phyloP scores from a whole-genome alignment of 257 asterid species.

The Solanum tarijense region DNA sequence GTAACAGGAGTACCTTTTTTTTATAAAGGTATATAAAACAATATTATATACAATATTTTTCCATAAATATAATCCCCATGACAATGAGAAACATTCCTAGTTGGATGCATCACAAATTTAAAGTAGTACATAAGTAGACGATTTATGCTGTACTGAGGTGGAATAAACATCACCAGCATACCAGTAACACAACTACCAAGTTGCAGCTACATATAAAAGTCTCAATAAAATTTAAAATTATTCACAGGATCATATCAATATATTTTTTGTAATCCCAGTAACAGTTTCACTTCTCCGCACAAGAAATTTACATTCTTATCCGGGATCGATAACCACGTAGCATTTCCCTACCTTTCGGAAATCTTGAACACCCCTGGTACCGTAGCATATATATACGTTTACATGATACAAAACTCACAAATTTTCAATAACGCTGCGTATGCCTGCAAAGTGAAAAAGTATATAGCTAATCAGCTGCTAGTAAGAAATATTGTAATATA shows the following conservation, averaged over 20 bases:
- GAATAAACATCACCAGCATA: background rate
- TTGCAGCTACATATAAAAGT: background rate
- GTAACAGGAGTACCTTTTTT: background rate
- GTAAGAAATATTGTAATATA: background rate
- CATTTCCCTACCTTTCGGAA: background rate
- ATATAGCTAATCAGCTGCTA: background rate
- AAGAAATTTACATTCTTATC: background rate
- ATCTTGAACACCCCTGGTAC: slow-evolving; percentile 20
- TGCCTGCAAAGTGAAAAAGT: background rate
- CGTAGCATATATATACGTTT: background rate
- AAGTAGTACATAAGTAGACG: background rate
- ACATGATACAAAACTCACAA: background rate
- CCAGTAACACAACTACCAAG: background rate
- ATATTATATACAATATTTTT: background rate
- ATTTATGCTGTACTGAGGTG: background rate
- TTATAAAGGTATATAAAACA: background rate
- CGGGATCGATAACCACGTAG: background rate
- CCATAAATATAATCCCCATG: background rate
- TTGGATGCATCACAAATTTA: background rate
- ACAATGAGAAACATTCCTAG: background rate
- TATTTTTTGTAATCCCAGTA: background rate
- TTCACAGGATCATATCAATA: background rate
- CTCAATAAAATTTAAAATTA: background rate
- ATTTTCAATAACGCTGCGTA: background rate
- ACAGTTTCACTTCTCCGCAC: background rate